Evolutionary conservation across 805 yeast genomes (phyloP), one percentile per base, ranked within the genome.

Genomic region (Spathaspora sp.): DNA sequence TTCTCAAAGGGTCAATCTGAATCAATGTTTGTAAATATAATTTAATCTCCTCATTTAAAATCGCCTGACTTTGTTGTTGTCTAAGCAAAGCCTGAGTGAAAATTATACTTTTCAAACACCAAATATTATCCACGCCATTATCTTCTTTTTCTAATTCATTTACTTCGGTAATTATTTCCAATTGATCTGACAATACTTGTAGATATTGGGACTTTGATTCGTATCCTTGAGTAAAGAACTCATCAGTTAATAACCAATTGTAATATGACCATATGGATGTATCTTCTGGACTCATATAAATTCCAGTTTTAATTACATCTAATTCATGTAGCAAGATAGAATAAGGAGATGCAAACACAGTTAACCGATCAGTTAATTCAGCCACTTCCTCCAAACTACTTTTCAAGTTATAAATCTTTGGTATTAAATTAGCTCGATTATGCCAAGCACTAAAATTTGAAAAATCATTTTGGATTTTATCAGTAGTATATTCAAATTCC

Each of bases 361-460:
- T 23, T 43, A 42, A 35, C 51, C 55, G 49, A 16, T 28, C 42
- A 9, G 26, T 17, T 17, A 35, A 28, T 14, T 46, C 23, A 9
- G 44, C 38, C 16, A 44, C 47, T 19, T 48, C 32, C 10, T 26
- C 18, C 5, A 55, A 12, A 18, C 19, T 28, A 32, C 39, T 49
- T 19, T 58, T 45, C 44, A 56, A 48, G 0, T 60, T 56, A 49
- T 81, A 75, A 48, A 88, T 65, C 48, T 68, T 68, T 2, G 85
- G 83, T 11, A 93, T 77, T 53, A 92, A 69, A 52, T 81, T 83
- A 1, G 90, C 79, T 55, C 98, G 75, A 65, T 89, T 89, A 66
- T 93, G 97, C 96, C 97, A 91, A 5, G 99, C 98, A 1, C 97
- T 89, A 61, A 87, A 94, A 67, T 94, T 94, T 39, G 97, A 88